Conservation (phyloP, 441 rosid genomes). For the Erysimum cheiri region DNA sequence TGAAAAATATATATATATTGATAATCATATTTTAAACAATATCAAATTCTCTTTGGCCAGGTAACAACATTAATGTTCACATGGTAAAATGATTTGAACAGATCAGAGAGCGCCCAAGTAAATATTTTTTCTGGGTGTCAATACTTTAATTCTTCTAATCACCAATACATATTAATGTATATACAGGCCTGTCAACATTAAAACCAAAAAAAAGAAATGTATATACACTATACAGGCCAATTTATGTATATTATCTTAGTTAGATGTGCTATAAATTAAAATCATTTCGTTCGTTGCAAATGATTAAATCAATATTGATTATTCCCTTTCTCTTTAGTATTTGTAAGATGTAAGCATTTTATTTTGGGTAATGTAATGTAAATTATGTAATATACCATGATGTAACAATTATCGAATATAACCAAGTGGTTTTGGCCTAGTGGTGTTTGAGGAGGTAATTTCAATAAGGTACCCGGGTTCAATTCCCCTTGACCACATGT, state of each 20-base stretch:
- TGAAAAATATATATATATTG: too few relatives aligned
- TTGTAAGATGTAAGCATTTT: background rate
- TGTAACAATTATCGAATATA: background rate
- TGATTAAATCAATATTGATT: background rate
- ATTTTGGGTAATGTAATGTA: background rate
- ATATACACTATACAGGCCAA: too few relatives aligned
- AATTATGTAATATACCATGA: background rate
- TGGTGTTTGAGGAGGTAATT: too few relatives aligned
- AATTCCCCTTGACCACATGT: too few relatives aligned
- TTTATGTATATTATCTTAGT: background rate
- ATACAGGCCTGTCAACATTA: too few relatives aligned
- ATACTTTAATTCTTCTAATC: background rate
- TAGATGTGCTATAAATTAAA: background rate
- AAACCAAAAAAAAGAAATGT: too few relatives aligned
- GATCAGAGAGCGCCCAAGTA: conserved; percentile 9
- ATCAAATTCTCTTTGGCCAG: conserved; percentile 9
- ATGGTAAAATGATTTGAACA: conserved; percentile 33
- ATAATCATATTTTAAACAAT: background rate
- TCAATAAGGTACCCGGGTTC: too few relatives aligned
- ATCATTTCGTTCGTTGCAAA: background rate
- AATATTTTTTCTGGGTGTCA: background rate
- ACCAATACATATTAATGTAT: background rate
- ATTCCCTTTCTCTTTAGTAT: background rate
- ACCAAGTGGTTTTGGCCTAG: too few relatives aligned
- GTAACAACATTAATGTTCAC: conserved; percentile 34